phyloP scores from a whole-genome alignment of 257 asterid genomes.

The Perilla frutescens region DNA sequence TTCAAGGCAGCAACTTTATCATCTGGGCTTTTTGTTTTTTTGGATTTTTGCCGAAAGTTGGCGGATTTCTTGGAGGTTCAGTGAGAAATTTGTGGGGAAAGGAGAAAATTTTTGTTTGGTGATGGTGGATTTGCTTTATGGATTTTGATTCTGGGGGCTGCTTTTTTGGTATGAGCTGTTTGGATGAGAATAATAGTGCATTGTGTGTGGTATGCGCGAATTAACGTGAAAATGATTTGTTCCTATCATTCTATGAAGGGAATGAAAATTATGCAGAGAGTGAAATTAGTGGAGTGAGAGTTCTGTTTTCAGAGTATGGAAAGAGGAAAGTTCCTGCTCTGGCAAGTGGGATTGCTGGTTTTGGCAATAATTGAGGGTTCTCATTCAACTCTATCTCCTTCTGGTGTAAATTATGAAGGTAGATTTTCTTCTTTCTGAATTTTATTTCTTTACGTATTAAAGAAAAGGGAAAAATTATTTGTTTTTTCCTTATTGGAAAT shows the following conservation, averaged over 20 bases:
- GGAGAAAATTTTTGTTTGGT: constrained; percentile 37
- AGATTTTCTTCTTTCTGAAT: constrained; percentile 38
- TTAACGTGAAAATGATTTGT: constrained; percentile 37
- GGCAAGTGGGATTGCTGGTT: constrained; percentile 53
- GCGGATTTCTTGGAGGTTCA: constrained; percentile 32
- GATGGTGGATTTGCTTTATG: constrained; percentile 43
- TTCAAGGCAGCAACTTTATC: constrained; percentile 47
- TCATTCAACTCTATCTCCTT: constrained; percentile 88
- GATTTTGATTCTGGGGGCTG: constrained; percentile 41
- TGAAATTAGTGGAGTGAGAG: constrained; percentile 40
- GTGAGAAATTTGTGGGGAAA: constrained; percentile 36
- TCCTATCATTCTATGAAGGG: constrained; percentile 30
- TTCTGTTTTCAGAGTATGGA: constrained; percentile 51
- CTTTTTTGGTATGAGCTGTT: constrained; percentile 40
- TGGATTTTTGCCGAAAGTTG: constrained; percentile 25
- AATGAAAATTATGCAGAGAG: constrained; percentile 40
- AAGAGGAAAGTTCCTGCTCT: constrained; percentile 45
- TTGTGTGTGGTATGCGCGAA: constrained; percentile 37
- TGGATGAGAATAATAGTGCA: constrained; percentile 33
- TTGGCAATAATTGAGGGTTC: constrained; percentile 58
- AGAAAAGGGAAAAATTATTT: constrained; percentile 5
- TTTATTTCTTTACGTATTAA: constrained; percentile 30
- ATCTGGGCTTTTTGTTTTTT: constrained; percentile 39
- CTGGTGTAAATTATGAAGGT: constrained; percentile 99
- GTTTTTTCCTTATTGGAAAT: neutral